These are phyloP conservation scores for Lachnellula willkommii DNA, from an alignment of 2,329 filamentous ascomycete genomes.

Conservation along the genomic window DNA sequence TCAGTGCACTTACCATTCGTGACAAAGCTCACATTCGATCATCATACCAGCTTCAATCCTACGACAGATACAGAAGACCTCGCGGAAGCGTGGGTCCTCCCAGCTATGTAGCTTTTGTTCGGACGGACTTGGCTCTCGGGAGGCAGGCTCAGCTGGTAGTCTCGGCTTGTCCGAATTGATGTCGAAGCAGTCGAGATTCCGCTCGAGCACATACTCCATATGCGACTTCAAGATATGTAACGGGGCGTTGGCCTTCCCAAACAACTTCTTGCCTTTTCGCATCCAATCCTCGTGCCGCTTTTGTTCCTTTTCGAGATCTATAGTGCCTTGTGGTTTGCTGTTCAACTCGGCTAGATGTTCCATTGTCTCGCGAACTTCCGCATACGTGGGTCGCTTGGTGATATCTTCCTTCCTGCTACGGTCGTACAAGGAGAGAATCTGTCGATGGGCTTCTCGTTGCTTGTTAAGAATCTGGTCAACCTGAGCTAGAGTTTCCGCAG, in stretches of 20 bases:
- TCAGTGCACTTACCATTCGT: constrained; percentile 71
- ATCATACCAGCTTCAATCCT: constrained; percentile 95
- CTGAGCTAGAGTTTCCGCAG: constrained; percentile 68
- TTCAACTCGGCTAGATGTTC: constrained; percentile 83
- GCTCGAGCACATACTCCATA: constrained; percentile 86
- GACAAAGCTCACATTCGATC: constrained; percentile 98
- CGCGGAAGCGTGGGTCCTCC: constrained; percentile 59
- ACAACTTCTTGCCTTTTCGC: constrained; percentile 94
- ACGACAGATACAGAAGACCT: constrained; percentile 96
- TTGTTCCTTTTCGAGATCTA: constrained; percentile 90
- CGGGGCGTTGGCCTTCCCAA: constrained; percentile 95
- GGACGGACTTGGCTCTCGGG: constrained; percentile 66
- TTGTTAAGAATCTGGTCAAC: constrained; percentile 94
- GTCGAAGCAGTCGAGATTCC: constrained; percentile 89
- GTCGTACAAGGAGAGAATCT: constrained; percentile 76
- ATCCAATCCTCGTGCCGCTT: constrained; percentile 99
- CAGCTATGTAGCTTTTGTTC: constrained; percentile 48
- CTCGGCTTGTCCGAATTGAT: constrained; percentile 77
- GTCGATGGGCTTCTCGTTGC: constrained; percentile 87
- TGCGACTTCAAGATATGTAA: constrained; percentile 92
- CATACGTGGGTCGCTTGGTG: constrained; percentile 75
- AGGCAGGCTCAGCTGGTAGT: constrained; percentile 85
- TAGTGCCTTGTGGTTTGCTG: constrained; percentile 83
- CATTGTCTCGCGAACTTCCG: constrained; percentile 85
- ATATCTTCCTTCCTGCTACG: constrained; percentile 71